Evolutionary conservation across 768 basidiomycete species (phyloP).

Genomic region (Pleurotus platypus): DNA sequence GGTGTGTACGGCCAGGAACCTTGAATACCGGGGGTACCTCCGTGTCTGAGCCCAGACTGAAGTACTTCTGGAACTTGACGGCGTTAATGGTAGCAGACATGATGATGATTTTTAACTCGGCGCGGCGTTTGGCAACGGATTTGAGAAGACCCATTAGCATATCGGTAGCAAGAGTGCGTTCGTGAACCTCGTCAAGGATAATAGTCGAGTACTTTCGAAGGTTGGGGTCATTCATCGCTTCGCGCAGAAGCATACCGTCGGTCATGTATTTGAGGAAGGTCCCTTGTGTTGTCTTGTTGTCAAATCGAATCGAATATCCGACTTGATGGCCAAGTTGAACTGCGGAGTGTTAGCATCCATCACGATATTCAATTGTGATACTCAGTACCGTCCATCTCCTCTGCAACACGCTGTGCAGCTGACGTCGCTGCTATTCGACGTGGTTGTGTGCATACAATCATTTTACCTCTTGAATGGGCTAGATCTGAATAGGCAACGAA

Average conservation of each 20-base stretch:
- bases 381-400: conserved; percentile 89
- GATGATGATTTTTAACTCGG: conserved; percentile 94
- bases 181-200: conserved; percentile 98
- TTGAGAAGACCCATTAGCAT: conserved; percentile 98
- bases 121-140: conserved; percentile 69
- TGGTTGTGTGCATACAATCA: conserved; percentile 96
- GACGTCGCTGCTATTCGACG: conserved; percentile 96
- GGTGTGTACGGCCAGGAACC: conserved; percentile 90
- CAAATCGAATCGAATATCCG: conserved; percentile 97
- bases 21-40: conserved; percentile 74
- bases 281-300: conserved; percentile 88
- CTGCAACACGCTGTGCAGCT: conserved; percentile 96
- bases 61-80: conserved; percentile 95
- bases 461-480: conserved; percentile 83
- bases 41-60: conserved; percentile 44
- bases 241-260: conserved; percentile 97
- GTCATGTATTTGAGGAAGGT: conserved; percentile 99
- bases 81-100: conserved; percentile 99
- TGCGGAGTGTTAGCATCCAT: conserved; percentile 24
- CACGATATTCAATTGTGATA: background rate
- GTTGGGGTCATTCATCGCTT: conserved; percentile 95
- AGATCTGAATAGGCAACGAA: conserved; percentile 93
- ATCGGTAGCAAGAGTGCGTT: conserved; percentile 95
- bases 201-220: conserved; percentile 92
- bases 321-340: conserved; percentile 92